phyloP scores from a whole-genome alignment of 306 rosid species.

The Trichosanthes cucumerina region DNA sequence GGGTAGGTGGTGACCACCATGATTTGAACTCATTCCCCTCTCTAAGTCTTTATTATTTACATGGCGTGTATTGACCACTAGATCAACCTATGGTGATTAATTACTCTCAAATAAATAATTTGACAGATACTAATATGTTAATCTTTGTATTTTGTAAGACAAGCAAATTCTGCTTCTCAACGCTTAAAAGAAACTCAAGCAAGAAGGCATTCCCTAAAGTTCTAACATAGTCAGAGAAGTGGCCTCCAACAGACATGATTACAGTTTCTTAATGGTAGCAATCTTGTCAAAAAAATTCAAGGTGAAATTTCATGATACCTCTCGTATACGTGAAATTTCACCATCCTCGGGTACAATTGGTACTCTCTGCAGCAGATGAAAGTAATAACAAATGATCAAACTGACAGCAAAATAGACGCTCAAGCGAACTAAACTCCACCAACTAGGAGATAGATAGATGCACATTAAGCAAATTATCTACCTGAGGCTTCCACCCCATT shows the following conservation, averaged over 20 bases:
- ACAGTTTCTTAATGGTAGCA: neutral
- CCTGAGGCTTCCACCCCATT: conserved; percentile 99
- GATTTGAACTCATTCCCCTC: no score
- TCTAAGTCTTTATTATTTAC: no score
- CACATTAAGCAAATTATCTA: neutral
- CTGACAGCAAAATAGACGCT: neutral
- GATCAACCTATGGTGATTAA: neutral
- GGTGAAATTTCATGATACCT: conserved; percentile 33
- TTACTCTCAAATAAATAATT: neutral
- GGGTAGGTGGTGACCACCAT: no score
- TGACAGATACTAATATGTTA: neutral
- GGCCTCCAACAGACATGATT: neutral
- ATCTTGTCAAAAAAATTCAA: neutral
- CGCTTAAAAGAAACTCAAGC: neutral
- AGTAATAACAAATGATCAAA: conserved; percentile 14
- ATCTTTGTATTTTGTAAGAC: neutral
- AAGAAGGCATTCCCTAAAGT: neutral
- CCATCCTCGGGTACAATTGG: conserved; percentile 80
- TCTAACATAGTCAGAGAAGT: neutral
- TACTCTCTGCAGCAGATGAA: conserved; percentile 56
- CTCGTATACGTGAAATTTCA: conserved; percentile 37
- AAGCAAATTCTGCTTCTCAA: neutral
- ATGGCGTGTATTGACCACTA: no score
- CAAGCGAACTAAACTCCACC: neutral
- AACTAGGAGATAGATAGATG: neutral